Evolutionary conservation across 2,329 filamentous ascomycete species (phyloP), one percentile per base, ranked within the genome.

Genomic region (Raffaelea ambrosiae): DNA sequence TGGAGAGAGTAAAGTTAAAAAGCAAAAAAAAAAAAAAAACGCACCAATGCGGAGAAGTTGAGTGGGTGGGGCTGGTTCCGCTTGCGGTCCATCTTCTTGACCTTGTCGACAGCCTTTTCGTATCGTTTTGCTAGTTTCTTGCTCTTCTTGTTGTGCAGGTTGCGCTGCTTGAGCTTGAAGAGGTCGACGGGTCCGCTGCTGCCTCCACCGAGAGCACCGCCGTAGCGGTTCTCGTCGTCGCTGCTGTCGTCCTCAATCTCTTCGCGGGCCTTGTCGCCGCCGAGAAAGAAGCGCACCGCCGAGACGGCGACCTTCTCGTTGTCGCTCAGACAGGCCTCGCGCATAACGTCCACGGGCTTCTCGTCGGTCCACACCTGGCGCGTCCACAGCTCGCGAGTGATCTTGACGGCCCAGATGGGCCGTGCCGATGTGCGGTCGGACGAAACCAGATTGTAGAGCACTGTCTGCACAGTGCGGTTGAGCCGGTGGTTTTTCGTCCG

Each of bases 331-430:
- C 84, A 83, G 0, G 91, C 89, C 66, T 95, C 86, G 67, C 95
- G 95, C 90, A 98, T 97, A 55, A 97, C 87, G 59, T 95, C 89
- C n/a, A 97, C 93, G 0, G 91, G 83, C 63, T 90, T 51, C 14
- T 89, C 80, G 59, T 98, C 93, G 10, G 86, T 88, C 93, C 93
- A 98, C 54, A 97, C 83, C 58, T 96, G 90, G 42, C 91, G 79
- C 67, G 90, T 95, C 93, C 93, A 98, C 60, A 98, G 72, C 69
- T 98, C 93, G 53, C 91, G 79, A 4, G 90, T 95, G 54, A 98
- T 78, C 66, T 96, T 96, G 52, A 96, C 88, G 3, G 93, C 89
- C 93, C 93, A 98, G 44, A 98, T 75, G 4, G 86, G 88, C 60
- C 95, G 93, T 1, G 87, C 76, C 1, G 89, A 94, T 9, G 85